Evolutionary conservation across 805 yeast species (phyloP), one percentile per base, ranked within the genome.

Genomic region (Grigorovia yakushimaensis): DNA sequence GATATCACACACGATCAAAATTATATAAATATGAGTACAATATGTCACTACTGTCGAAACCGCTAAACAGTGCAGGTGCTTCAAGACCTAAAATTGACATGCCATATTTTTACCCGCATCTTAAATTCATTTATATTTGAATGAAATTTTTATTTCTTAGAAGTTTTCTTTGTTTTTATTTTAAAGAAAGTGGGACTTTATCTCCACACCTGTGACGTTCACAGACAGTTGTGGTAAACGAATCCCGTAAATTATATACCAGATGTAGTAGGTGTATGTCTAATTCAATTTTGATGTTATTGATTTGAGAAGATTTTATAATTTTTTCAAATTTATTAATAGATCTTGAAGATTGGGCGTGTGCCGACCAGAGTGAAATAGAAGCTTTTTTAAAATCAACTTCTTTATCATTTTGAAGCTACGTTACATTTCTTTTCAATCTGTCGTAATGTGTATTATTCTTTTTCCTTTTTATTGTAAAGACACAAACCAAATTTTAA

Each of bases 161-260:
- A 5, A 13, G 17, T 10, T 41, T 41, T 41, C 35, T 40, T 21
- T 23, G 2, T 40, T 42, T 35, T 23, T 24, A 19, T 36, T 39
- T 13, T 47, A 47, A 46, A 21, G 23, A 13, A 21, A 43, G 49
- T 57, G 73, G 76, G 73, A 56, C 48, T 56, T 55, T 72, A 75
- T 75, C 79, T 54, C 77, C 74, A 66, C 61, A 59, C 57, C 65
- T 68, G 63, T 68, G 76, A 59, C 71, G 52, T 49, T 43, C 22
- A 50, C 42, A 64, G 72, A 59, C 65, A 64, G 61, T 58, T 56
- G 65, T 69, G 78, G 78, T 76, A 77, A 77, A 77, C 81, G 77
- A 74, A 61, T 63, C 79, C 79, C 81, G 62, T 44, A 76, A 48
- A 76, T 51, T 43, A 59, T 39, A 43, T 45, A 47, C 47, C 41